phyloP scores from a whole-genome alignment of 805 yeast genomes.

The Candida sakaeoensis region DNA sequence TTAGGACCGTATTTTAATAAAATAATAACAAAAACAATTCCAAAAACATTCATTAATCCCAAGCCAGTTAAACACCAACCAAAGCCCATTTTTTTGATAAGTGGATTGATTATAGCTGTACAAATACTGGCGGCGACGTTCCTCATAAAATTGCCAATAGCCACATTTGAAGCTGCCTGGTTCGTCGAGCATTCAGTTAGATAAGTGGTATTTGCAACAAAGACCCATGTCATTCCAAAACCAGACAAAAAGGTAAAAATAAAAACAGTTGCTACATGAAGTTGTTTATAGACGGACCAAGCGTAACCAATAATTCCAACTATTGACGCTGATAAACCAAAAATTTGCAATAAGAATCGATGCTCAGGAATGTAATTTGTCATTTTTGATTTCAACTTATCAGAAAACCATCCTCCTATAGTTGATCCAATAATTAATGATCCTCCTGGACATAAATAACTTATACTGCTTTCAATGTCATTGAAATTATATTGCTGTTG shows the following conservation, averaged over 20 bases:
- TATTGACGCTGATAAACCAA: constrained; percentile 42
- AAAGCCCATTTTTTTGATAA: constrained; percentile 35
- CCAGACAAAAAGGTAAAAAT: constrained; percentile 45
- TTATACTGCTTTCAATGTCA: constrained; percentile 35
- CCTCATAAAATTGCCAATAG: constrained; percentile 50
- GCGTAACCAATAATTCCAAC: constrained; percentile 50
- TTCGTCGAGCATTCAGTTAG: constrained; percentile 47
- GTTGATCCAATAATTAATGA: constrained; percentile 49
- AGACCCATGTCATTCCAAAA: constrained; percentile 55
- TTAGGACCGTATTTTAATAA: constrained; percentile 19
- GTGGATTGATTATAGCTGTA: constrained; percentile 40
- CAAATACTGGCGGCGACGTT: constrained; percentile 53
- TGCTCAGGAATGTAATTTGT: constrained; percentile 43
- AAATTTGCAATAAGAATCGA: constrained; percentile 40
- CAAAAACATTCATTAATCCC: constrained; percentile 27
- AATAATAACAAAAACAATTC: constrained; percentile 16
- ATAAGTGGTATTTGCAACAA: constrained; percentile 51
- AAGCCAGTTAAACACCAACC: constrained; percentile 57
- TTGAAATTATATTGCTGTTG: constrained; percentile 34
- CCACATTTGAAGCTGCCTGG: constrained; percentile 52
- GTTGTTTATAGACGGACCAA: constrained; percentile 43
- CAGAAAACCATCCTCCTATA: constrained; percentile 47
- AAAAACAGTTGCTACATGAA: constrained; percentile 34
- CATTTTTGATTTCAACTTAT: constrained; percentile 27
- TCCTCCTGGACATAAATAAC: constrained; percentile 52